Conservation (phyloP, 208 protist genomes). For the Jaenimonas drosophilae region DNA sequence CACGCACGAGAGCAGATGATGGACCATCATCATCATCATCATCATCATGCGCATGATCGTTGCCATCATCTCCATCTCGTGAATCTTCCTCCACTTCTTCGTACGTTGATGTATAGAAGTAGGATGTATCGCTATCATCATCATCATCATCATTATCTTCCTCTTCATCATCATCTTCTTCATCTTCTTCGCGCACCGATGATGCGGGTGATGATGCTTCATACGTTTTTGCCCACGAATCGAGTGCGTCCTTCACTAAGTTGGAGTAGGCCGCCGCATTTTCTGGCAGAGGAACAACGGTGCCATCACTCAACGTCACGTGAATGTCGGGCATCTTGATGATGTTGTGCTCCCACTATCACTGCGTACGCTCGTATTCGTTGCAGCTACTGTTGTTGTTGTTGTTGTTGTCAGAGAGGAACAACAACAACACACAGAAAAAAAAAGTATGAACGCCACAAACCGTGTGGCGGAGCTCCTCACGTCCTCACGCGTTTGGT, state of each 20-base stretch:
- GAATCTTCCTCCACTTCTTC: not conserved
- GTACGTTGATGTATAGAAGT: not conserved
- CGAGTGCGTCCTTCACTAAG: conserved; percentile 32
- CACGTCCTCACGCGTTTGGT: no score
- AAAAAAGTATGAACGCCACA: not conserved
- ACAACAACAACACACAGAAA: not conserved
- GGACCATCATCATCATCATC: no score
- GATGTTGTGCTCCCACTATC: no score
- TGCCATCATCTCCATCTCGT: no score
- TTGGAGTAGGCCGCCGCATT: conserved; percentile 28
- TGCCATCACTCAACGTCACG: conserved; percentile 53
- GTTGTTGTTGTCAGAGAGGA: not conserved
- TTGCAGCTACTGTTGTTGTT: not conserved
- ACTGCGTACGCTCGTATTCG: no score
- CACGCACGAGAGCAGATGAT: no score
- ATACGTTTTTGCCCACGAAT: conserved; percentile 33
- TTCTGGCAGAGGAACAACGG: conserved; percentile 25
- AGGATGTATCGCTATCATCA: not conserved
- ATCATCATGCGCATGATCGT: no score
- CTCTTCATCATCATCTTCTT: conserved; percentile 5
- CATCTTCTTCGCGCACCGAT: conserved; percentile 7
- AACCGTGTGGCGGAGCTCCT: no score
- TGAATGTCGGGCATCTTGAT: conserved; percentile 29
- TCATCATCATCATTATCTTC: not conserved
- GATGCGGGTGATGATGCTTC: conserved; percentile 6